A percentile compares a stretch with the other conserved stretches of the same genome.
phyloP scores from a whole-genome alignment of 345 rosid species.

The Salix brachista region DNA sequence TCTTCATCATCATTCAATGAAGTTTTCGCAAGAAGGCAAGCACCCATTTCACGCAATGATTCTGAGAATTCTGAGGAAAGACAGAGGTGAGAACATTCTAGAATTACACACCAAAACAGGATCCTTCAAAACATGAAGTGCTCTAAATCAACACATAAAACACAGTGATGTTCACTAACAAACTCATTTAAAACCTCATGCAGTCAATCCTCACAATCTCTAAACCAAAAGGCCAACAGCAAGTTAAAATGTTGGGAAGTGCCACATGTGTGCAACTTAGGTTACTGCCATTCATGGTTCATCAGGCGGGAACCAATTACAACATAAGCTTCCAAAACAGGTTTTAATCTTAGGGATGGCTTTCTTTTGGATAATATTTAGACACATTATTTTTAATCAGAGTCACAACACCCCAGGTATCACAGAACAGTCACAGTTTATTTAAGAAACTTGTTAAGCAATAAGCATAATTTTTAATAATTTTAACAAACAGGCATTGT shows the following conservation, averaged over 20 bases:
- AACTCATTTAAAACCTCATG: background rate
- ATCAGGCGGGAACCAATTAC: background rate
- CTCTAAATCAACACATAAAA: constrained; percentile 1
- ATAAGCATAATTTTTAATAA: background rate
- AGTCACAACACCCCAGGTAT: background rate
- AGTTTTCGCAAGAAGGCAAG: constrained; percentile 77
- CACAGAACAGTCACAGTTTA: background rate
- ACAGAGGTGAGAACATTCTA: background rate
- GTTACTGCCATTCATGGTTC: background rate
- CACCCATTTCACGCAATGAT: constrained; percentile 87
- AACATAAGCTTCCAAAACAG: background rate
- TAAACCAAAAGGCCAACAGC: background rate
- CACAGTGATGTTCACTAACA: background rate
- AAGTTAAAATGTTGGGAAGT: background rate
- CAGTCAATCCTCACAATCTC: background rate
- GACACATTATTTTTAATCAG: background rate
- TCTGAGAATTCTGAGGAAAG: constrained; percentile 75
- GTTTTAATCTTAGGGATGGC: background rate
- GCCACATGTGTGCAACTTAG: background rate
- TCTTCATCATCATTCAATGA: constrained; percentile 72
- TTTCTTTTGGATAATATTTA: background rate
- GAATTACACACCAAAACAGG: constrained; percentile 4
- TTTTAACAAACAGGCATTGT: background rate
- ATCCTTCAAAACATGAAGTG: background rate
- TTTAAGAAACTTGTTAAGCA: background rate